Evolutionary conservation across 805 yeast genomes (phyloP).

Genomic region (Metschnikowia peoriensis): DNA sequence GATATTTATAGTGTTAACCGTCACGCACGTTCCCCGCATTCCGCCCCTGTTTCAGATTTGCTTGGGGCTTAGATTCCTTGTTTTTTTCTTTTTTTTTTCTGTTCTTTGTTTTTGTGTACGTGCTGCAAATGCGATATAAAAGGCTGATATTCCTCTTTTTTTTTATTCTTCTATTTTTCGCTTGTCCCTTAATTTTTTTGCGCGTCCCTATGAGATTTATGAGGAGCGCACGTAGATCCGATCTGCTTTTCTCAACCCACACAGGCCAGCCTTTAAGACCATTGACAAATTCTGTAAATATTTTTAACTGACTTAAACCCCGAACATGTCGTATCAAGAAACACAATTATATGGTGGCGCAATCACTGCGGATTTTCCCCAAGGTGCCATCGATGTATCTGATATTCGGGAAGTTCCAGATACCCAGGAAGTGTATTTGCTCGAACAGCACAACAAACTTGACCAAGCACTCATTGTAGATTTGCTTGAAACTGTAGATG

Average conservation of each 20-base stretch:
- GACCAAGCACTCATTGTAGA: slow-evolving; percentile 66
- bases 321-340: neutral
- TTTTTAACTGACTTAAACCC: neutral
- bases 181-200: neutral
- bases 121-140: no score
- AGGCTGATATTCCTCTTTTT: neutral
- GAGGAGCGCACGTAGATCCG: neutral
- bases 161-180: neutral
- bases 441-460: slow-evolving; percentile 29
- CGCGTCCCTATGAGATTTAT: neutral
- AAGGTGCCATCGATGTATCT: slow-evolving; percentile 71
- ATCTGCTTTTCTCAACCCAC: neutral
- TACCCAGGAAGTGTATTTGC: slow-evolving; percentile 84
- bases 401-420: slow-evolving; percentile 82
- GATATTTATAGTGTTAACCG: neutral
- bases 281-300: neutral
- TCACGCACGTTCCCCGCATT: neutral
- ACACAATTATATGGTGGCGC: slow-evolving; percentile 66
- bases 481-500: slow-evolving; percentile 51
- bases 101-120: no score
- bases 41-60: neutral
- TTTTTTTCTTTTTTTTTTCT: neutral
- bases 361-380: slow-evolving; percentile 56
- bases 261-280: neutral
- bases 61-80: neutral